Base-by-base conservation (phyloP, 1,284 basidiomycete species). In the Cutaneotrichosporon dermatis region DNA sequence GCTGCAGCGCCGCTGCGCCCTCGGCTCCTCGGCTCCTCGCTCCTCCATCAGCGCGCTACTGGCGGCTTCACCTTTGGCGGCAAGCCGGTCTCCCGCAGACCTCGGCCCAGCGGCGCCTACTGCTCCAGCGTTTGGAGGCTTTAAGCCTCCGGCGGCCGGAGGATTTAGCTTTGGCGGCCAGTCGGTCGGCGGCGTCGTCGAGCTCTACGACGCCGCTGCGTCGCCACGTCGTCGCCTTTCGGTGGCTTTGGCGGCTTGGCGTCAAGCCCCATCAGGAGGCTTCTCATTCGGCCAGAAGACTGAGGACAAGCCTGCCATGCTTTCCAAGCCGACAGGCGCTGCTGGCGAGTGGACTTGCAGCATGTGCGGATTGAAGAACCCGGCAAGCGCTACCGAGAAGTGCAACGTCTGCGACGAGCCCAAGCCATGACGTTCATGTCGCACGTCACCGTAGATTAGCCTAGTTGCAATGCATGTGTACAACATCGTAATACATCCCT, bases 281-380 rank as follows among this genome's bases (percentile, higher is more conserved):
- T 59, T 62, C 46, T 12, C 40, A 6, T 62, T 62, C 7, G 63
- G 60, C 42, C 41, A 13, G 44, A 51, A 12, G 16, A 25, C 15
- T 39, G 41, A 40, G 11, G 33, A 36, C 15, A 41, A 36, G 39
- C 55, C 51, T 12, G 33, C 49, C 8, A 43, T 39, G n/a, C 35
- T 54, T 8, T 25, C 42, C 43, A 58, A 60, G 46, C 57, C 64
- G 3, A 37, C 58, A 0, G 60, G 55, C n/a, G 59, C 12, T 6
- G 57, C 43, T 9, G 61, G 51, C 40, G 34, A 64, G 34, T 85
- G 44, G 44, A 46, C 44, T 4, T 46, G 44, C 15, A 11, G 25
- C 15, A 46, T 15, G 15, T 46, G 44, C 44, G 25, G n/a, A 15
- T 25, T 46, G 15, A 46, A 51, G 50, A 51, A 51, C 16, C 50